These are phyloP conservation scores for Monilinia laxa DNA, from an alignment of 2,329 filamentous ascomycete genomes.

Conservation along the genomic window DNA sequence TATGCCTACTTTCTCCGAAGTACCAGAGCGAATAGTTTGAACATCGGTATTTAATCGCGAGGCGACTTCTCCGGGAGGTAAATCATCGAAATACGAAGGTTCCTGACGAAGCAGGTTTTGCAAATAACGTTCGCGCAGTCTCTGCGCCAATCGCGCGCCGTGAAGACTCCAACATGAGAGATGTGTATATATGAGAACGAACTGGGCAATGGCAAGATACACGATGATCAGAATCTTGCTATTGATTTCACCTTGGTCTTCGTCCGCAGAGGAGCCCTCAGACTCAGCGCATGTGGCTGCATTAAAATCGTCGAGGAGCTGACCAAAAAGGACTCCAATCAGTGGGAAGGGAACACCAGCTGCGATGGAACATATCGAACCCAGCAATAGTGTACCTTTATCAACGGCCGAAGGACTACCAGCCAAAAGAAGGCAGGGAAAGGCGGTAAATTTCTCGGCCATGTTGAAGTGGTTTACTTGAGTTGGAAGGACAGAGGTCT, in stretches of 20 bases:
- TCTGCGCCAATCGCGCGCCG: constrained; percentile 54
- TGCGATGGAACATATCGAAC: constrained; percentile 44
- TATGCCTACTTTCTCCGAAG: constrained; percentile 60
- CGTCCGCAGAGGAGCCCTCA: constrained; percentile 9
- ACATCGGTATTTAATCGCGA: constrained; percentile 55
- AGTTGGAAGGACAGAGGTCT: neutral
- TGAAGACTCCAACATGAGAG: constrained; percentile 58
- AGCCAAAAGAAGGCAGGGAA: constrained; percentile 28
- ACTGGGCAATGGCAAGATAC: constrained; percentile 62
- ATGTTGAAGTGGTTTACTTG: constrained; percentile 12
- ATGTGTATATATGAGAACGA: constrained; percentile 63
- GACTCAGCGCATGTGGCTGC: constrained; percentile 44
- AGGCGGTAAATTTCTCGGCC: constrained; percentile 24
- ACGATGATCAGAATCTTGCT: constrained; percentile 59
- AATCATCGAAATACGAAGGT: constrained; percentile 53
- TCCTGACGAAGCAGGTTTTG: constrained; percentile 53
- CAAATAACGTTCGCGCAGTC: constrained; percentile 54
- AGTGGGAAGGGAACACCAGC: constrained; percentile 63
- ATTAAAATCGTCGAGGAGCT: constrained; percentile 63
- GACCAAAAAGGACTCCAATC: constrained; percentile 63
- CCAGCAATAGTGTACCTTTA: constrained; percentile 42
- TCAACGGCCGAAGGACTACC: constrained; percentile 33
- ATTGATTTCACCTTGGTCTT: constrained; percentile 24
- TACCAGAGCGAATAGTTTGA: constrained; percentile 56
- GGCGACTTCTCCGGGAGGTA: constrained; percentile 52